These are phyloP conservation scores for Colletotrichum agaves DNA, from an alignment of 2,329 filamentous ascomycete species.

Conservation along the genomic window DNA sequence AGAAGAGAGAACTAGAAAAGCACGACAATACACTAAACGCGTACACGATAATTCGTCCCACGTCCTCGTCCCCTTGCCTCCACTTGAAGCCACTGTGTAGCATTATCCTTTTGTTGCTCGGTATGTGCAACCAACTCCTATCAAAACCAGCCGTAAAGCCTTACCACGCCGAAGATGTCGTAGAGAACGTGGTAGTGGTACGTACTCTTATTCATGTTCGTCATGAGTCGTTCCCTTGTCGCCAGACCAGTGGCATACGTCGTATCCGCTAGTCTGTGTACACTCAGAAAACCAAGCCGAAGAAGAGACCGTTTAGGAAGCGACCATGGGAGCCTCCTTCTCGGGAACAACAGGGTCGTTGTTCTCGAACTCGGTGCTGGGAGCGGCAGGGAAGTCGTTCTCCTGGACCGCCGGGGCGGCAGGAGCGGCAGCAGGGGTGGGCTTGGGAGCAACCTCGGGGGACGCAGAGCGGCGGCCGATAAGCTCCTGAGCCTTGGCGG, in stretches of 20 bases:
- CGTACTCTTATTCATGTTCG: conserved; percentile 30
- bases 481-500: conserved; percentile 73
- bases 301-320: conserved; percentile 36
- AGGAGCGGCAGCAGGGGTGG: conserved; percentile 40
- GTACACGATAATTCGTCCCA: conserved; percentile 34
- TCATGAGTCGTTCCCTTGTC: conserved; percentile 38
- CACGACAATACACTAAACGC: conserved; percentile 37
- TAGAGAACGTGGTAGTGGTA: conserved; percentile 25
- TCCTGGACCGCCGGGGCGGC: conserved; percentile 39
- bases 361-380: conserved; percentile 33
- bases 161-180: conserved; percentile 27
- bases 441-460: conserved; percentile 53
- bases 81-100: conserved; percentile 21
- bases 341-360: conserved; percentile 42
- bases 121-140: conserved; percentile 33
- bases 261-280: conserved; percentile 24
- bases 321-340: conserved; percentile 41
- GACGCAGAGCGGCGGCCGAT: conserved; percentile 62
- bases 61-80: conserved; percentile 14
- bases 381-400: conserved; percentile 40
- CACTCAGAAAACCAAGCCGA: conserved; percentile 34
- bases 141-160: conserved; percentile 29
- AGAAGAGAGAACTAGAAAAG: conserved; percentile 36
- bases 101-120: conserved; percentile 36
- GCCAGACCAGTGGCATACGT: conserved; percentile 32